These are phyloP conservation scores for Phytopythium oedochilum DNA, from an alignment of 352 stramenopile genomes.

Conservation along the genomic window DNA sequence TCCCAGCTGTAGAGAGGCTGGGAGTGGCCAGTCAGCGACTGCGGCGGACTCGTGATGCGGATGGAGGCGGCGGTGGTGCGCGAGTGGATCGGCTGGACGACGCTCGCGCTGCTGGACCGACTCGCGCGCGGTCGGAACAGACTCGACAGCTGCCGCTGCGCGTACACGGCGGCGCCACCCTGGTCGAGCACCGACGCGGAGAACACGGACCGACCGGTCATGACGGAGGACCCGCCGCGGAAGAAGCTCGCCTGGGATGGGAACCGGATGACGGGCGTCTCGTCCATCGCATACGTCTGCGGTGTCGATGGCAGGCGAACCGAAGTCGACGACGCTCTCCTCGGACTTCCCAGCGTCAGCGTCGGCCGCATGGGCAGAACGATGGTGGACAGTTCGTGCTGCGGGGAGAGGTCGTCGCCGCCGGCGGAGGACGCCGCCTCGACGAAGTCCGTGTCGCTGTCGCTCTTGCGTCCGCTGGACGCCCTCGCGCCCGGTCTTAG, in stretches of 20 bases:
- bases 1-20: not conserved
- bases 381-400: constrained; percentile 14
- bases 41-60: constrained; percentile 1
- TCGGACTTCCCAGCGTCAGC: not conserved
- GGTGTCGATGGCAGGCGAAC: not conserved
- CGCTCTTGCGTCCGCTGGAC: constrained; percentile 4
- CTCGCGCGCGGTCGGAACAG: constrained; percentile 7
- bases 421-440: constrained; percentile 9
- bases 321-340: not conserved
- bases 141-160: constrained; percentile 3
- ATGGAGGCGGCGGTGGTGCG: not conserved
- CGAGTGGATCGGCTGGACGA: constrained; percentile 6
- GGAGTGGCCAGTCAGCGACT: not conserved
- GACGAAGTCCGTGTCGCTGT: constrained; percentile 16
- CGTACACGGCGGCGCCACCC: constrained; percentile 1
- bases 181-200: constrained; percentile 10
- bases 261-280: not conserved
- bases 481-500: not conserved
- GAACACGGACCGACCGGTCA: constrained; percentile 17
- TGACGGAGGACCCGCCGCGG: constrained; percentile 3
- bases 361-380: constrained; percentile 11
- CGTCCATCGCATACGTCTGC: not conserved
- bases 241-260: constrained; percentile 4
- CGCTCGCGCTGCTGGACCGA: not conserved
- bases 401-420: constrained; percentile 8